Percentiles rank a stretch among this genome's conserved stretches.
phyloP scores from a whole-genome alignment of 805 yeast species.

The Geotrichum ghanense region DNA sequence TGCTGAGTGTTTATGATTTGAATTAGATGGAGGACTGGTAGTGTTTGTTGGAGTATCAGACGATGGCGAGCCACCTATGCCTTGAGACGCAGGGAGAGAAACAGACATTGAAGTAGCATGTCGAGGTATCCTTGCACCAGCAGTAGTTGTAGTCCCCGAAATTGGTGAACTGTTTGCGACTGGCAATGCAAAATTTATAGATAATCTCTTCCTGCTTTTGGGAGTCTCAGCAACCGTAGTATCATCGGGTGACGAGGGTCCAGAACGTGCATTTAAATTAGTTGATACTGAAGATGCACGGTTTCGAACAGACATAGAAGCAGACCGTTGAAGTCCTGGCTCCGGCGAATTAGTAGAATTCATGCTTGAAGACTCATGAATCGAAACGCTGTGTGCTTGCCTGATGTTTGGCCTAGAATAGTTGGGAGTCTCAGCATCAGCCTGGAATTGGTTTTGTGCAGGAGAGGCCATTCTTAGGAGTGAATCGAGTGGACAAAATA shows the following conservation, averaged over 20 bases:
- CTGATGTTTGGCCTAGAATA: neutral
- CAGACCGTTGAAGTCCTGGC: neutral
- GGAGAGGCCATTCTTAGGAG: no score
- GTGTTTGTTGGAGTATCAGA: neutral
- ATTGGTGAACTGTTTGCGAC: neutral
- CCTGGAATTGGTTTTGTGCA: no score
- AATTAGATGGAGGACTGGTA: neutral
- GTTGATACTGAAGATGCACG: neutral
- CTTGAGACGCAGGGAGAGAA: neutral
- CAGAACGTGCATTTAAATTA: neutral
- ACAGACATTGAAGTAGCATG: conserved; percentile 1
- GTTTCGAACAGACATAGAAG: neutral
- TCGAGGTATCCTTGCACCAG: neutral
- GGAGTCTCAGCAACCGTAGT: neutral
- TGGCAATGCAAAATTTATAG: neutral
- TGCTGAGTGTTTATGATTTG: conserved; percentile 1
- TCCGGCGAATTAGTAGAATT: neutral
- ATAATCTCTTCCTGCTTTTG: neutral
- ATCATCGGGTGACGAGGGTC: neutral
- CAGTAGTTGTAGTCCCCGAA: neutral
- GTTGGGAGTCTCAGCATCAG: neutral
- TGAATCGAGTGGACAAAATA: no score
- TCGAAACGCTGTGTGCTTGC: neutral
- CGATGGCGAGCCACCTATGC: neutral
- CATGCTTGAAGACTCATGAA: neutral